phyloP scores from a whole-genome alignment of 352 stramenopile species.

The Globisporangium middletonii region DNA sequence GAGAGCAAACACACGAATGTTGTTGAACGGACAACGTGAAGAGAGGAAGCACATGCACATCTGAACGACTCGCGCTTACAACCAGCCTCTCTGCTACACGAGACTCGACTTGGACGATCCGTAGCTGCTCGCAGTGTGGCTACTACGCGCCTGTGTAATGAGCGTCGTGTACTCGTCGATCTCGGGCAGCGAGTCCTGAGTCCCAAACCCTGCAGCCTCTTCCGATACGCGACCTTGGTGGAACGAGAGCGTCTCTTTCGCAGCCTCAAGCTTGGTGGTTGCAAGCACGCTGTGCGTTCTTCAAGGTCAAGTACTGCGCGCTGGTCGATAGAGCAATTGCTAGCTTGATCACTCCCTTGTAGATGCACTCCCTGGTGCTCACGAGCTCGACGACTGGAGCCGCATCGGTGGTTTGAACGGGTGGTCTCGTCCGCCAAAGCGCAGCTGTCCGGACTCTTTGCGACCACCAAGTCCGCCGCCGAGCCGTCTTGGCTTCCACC shows the following conservation, averaged over 20 bases:
- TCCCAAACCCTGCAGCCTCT: conserved; percentile 21
- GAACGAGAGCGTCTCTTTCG: conserved; percentile 49
- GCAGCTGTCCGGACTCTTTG: conserved; percentile 79
- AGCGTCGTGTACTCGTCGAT: conserved; percentile 72
- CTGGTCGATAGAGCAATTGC: too few relatives aligned
- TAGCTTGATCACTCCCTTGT: too few relatives aligned
- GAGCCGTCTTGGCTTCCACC: conserved; percentile 77
- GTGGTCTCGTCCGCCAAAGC: conserved; percentile 71
- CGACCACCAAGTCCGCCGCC: conserved; percentile 67
- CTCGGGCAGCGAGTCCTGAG: conserved; percentile 55
- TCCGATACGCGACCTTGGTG: conserved; percentile 57
- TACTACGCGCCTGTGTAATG: conserved; percentile 24
- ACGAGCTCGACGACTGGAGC: not conserved
- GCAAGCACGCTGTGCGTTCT: not conserved
- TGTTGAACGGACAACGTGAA: too few relatives aligned
- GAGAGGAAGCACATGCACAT: too few relatives aligned
- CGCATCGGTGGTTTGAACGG: conserved; percentile 49
- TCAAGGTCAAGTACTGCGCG: too few relatives aligned
- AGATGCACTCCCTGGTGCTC: too few relatives aligned
- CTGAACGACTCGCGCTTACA: too few relatives aligned
- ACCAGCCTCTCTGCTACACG: not conserved
- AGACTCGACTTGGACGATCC: conserved; percentile 17
- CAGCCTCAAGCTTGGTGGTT: conserved; percentile 5
- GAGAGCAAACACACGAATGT: too few relatives aligned
- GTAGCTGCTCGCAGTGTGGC: conserved; percentile 14